Percentiles rank a stretch among this genome's conserved stretches.
These are phyloP conservation scores for Myxozyma melibiosi DNA, from an alignment of 805 yeast species.

Conservation along the genomic window DNA sequence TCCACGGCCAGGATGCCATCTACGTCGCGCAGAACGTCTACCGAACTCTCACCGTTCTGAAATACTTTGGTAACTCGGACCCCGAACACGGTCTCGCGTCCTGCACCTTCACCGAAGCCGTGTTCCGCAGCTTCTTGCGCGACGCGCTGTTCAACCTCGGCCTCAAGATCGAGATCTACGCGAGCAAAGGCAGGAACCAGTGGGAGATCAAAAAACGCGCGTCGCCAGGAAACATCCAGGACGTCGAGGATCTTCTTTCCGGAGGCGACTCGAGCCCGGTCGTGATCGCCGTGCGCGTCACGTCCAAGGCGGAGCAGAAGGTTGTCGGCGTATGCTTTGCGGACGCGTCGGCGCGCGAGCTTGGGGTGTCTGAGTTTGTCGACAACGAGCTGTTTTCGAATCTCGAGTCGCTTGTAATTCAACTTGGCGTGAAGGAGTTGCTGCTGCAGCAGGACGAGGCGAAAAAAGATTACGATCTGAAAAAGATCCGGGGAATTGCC, in stretches of 20 bases:
- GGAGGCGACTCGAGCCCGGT: conserved; percentile 53
- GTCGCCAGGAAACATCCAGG: conserved; percentile 87
- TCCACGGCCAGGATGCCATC: conserved; percentile 73
- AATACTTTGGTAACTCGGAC: conserved; percentile 44
- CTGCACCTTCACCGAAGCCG: conserved; percentile 77
- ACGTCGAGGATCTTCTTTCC: conserved; percentile 68
- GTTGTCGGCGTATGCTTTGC: conserved; percentile 78
- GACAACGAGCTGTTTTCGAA: conserved; percentile 89
- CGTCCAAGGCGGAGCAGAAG: conserved; percentile 48
- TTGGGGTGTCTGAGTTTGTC: conserved; percentile 75
- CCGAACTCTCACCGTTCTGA: conserved; percentile 79
- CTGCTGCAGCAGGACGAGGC: conserved; percentile 55
- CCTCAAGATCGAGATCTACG: conserved; percentile 76
- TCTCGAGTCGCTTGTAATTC: conserved; percentile 82
- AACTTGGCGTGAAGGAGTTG: conserved; percentile 85
- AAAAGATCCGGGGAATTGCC: conserved; percentile 68
- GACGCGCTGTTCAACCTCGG: conserved; percentile 70
- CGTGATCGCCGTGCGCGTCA: conserved; percentile 55
- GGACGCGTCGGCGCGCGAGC: conserved; percentile 65
- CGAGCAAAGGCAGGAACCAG: conserved; percentile 40
- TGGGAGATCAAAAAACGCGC: conserved; percentile 66
- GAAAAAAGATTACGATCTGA: conserved; percentile 54
- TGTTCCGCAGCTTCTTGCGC: conserved; percentile 64
- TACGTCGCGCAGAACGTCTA: conserved; percentile 82
- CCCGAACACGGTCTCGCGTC: conserved; percentile 56